A percentile compares a stretch with the other conserved stretches of the same genome.
These are phyloP conservation scores for Sorghum bicolor DNA, from an alignment of 176 grass and related monocot genomes.

Conservation along the genomic window DNA sequence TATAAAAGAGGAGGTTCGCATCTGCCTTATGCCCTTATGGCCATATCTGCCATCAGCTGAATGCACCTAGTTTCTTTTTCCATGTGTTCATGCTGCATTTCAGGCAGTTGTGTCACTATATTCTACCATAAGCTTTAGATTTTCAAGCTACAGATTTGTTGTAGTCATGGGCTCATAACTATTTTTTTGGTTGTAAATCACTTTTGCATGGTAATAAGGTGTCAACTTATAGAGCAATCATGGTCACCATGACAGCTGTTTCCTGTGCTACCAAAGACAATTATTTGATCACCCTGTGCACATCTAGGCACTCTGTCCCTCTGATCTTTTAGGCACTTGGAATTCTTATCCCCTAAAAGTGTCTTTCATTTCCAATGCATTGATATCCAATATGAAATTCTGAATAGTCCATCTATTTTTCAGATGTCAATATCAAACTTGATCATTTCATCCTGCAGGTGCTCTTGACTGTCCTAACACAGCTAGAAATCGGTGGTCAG, in stretches of 20 bases:
- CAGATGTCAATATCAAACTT: constrained; percentile 19
- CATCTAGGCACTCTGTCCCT: constrained; percentile 3
- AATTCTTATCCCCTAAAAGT: not conserved
- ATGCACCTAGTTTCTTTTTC: constrained; percentile 21
- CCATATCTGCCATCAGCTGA: not conserved
- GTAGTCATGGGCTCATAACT: not conserved
- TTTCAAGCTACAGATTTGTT: not conserved
- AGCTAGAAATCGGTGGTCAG: constrained; percentile 86
- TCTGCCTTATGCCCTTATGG: not conserved
- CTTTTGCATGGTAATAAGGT: not conserved
- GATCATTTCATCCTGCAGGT: constrained; percentile 47
- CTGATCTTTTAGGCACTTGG: not conserved
- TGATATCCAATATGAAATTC: constrained; percentile 3
- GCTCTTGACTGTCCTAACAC: constrained; percentile 83
- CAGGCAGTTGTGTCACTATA: not conserved
- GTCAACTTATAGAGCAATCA: not conserved
- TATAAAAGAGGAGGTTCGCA: constrained; percentile 93
- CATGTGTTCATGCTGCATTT: not conserved
- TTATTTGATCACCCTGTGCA: not conserved
- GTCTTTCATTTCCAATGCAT: not conserved
- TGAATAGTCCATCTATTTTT: constrained; percentile 4
- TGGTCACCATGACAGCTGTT: not conserved
- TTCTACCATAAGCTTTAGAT: not conserved
- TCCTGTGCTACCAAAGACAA: not conserved
- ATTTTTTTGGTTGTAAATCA: not conserved